Conservation (phyloP, 176 grass and related monocot genomes). For the Eremochloa ophiuroides region DNA sequence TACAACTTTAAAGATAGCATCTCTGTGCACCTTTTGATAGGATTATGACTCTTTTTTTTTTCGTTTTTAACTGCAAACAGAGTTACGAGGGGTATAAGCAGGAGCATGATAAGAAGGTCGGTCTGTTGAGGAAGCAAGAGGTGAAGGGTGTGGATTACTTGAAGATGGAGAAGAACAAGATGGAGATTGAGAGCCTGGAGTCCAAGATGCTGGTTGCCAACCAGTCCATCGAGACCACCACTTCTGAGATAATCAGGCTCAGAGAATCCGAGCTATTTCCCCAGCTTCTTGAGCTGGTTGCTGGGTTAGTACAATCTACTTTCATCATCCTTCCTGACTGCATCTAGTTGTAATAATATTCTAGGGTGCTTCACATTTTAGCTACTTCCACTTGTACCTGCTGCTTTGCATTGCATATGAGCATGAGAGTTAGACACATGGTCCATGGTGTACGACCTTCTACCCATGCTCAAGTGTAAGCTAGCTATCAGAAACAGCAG, state of each 20-base stretch:
- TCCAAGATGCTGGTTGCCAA: constrained; percentile 93
- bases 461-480: constrained; percentile 21
- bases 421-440: constrained; percentile 1
- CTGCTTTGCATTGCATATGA: constrained; percentile 29
- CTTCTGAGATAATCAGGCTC: constrained; percentile 87
- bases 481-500: constrained; percentile 15
- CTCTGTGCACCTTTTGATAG: constrained; percentile 12
- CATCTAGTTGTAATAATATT: constrained; percentile 13
- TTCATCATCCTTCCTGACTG: constrained; percentile 13
- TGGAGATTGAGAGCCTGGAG: constrained; percentile 93
- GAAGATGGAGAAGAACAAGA: constrained; percentile 96
- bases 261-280: constrained; percentile 93
- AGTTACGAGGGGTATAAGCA: constrained; percentile 76
- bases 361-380: constrained; percentile 35
- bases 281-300: constrained; percentile 88
- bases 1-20: constrained; percentile 10
- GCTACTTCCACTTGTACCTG: constrained; percentile 19
- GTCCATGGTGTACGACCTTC: constrained; percentile 15
- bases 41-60: neutral
- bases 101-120: constrained; percentile 84
- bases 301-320: constrained; percentile 59
- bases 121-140: constrained; percentile 80
- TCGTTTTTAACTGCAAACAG: constrained; percentile 29
- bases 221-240: constrained; percentile 93
- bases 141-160: constrained; percentile 79